These are phyloP conservation scores for Xylaria castorea DNA, from an alignment of 495 filamentous ascomycete genomes.

Conservation along the genomic window DNA sequence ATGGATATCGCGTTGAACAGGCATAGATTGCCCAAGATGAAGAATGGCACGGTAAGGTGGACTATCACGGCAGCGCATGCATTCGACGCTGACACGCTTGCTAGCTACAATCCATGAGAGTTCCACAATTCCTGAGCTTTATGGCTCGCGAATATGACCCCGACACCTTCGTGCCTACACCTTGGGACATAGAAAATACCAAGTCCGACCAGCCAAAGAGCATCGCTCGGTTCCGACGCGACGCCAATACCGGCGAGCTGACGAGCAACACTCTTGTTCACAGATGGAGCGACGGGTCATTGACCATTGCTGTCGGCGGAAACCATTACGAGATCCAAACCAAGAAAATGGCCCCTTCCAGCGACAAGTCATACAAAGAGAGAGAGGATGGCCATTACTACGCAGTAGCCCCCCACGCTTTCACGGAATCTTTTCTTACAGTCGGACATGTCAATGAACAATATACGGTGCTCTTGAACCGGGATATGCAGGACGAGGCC, in stretches of 20 bases:
- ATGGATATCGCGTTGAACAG: conserved; percentile 64
- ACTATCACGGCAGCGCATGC: neutral
- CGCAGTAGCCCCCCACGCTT: conserved; percentile 74
- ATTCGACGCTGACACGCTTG: conserved; percentile 22
- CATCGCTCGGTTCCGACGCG: conserved; percentile 49
- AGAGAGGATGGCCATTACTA: conserved; percentile 82
- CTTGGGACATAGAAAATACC: conserved; percentile 55
- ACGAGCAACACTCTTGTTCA: conserved; percentile 80
- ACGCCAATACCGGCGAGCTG: conserved; percentile 55
- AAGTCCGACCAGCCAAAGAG: conserved; percentile 46
- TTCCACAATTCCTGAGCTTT: conserved; percentile 81
- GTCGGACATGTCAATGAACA: conserved; percentile 83
- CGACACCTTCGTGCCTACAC: conserved; percentile 65
- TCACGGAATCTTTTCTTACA: conserved; percentile 71
- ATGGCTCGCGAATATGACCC: conserved; percentile 76
- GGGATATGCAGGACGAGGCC: conserved; percentile 76
- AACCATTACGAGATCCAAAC: conserved; percentile 81
- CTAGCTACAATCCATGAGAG: conserved; percentile 77
- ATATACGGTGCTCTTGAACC: conserved; percentile 73
- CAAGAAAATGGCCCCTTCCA: conserved; percentile 75
- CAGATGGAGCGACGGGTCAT: conserved; percentile 83
- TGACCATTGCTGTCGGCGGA: conserved; percentile 74
- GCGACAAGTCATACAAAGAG: conserved; percentile 63
- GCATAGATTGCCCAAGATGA: conserved; percentile 73
- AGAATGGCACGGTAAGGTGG: conserved; percentile 65